Percentiles rank a stretch among this genome's conserved stretches.
Conservation (phyloP, 495 filamentous ascomycete species). For the Lasiosphaeria miniovina region DNA sequence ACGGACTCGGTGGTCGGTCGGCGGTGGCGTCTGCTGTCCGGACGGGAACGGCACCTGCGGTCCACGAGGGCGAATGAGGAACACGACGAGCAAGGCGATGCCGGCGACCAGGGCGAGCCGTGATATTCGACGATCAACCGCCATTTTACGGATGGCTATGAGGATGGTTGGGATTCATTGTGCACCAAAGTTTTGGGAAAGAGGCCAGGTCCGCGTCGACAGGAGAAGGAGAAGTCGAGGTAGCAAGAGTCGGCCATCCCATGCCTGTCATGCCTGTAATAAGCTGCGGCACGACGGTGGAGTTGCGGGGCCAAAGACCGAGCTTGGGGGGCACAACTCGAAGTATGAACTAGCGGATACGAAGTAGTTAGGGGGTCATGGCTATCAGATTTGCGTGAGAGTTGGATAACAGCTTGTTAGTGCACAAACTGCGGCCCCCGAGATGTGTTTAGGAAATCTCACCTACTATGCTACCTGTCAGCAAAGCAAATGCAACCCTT, state of each 20-base stretch:
- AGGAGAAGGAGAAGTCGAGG: not conserved
- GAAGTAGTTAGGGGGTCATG: too few relatives aligned
- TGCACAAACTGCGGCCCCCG: too few relatives aligned
- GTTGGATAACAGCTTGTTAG: too few relatives aligned
- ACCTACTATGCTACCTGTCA: too few relatives aligned
- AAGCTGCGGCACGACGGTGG: too few relatives aligned
- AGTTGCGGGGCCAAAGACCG: too few relatives aligned
- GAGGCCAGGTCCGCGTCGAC: not conserved
- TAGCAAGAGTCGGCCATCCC: slow-evolving; percentile 45
- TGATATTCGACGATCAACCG: not conserved
- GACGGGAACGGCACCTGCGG: not conserved
- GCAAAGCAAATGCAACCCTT: too few relatives aligned
- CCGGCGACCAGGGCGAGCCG: not conserved
- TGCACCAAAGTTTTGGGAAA: not conserved
- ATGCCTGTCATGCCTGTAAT: too few relatives aligned
- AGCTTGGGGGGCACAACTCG: too few relatives aligned
- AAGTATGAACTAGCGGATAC: too few relatives aligned
- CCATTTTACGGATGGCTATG: not conserved
- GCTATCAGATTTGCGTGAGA: too few relatives aligned
- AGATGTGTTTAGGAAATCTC: too few relatives aligned
- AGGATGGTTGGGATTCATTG: not conserved
- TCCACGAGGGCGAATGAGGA: not conserved
- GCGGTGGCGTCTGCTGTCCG: not conserved
- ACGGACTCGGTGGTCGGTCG: not conserved
- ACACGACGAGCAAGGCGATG: not conserved